A percentile compares a stretch with the other conserved stretches of the same genome.
Evolutionary conservation across 2,329 filamentous ascomycete genomes (phyloP).

Genomic region (Emergomyces orientalis): DNA sequence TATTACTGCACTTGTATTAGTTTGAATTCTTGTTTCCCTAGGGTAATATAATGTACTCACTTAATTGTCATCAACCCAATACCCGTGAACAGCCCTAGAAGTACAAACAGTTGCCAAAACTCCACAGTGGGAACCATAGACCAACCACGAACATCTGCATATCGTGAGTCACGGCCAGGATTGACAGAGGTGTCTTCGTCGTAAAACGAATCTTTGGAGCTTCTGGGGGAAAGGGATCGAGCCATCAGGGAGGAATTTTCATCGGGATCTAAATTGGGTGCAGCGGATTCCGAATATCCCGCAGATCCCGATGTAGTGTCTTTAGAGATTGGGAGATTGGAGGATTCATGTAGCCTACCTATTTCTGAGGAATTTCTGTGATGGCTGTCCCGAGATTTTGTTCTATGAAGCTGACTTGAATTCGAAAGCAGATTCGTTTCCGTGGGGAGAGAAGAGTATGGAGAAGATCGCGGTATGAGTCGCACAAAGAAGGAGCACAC

Average conservation of each 20-base stretch:
- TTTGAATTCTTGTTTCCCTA: background rate
- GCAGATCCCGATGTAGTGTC: constrained; percentile 26
- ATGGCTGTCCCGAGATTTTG: constrained; percentile 25
- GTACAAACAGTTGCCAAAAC: constrained; percentile 83
- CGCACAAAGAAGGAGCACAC: constrained; percentile 76
- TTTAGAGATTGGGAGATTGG: constrained; percentile 21
- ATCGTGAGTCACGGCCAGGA: constrained; percentile 60
- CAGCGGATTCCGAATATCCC: constrained; percentile 20
- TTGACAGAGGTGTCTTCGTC: constrained; percentile 51
- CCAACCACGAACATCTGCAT: constrained; percentile 83
- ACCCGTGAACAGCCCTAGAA: constrained; percentile 85
- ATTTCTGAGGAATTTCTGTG: constrained; percentile 26
- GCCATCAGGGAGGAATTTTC: constrained; percentile 79
- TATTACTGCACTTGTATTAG: constrained; percentile 57
- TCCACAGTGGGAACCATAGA: constrained; percentile 60
- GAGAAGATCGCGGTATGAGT: constrained; percentile 52
- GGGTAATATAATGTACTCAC: constrained; percentile 45
- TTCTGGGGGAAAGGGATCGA: constrained; percentile 44
- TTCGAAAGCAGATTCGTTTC: constrained; percentile 24
- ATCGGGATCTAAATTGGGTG: constrained; percentile 42
- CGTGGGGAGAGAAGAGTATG: constrained; percentile 36
- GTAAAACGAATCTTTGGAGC: constrained; percentile 43
- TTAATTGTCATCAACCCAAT: constrained; percentile 99
- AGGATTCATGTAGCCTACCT: constrained; percentile 29
- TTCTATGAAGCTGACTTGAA: constrained; percentile 27